phyloP scores from a whole-genome alignment of 139 green algal genomes.

The Ettlia oleoabundans region DNA sequence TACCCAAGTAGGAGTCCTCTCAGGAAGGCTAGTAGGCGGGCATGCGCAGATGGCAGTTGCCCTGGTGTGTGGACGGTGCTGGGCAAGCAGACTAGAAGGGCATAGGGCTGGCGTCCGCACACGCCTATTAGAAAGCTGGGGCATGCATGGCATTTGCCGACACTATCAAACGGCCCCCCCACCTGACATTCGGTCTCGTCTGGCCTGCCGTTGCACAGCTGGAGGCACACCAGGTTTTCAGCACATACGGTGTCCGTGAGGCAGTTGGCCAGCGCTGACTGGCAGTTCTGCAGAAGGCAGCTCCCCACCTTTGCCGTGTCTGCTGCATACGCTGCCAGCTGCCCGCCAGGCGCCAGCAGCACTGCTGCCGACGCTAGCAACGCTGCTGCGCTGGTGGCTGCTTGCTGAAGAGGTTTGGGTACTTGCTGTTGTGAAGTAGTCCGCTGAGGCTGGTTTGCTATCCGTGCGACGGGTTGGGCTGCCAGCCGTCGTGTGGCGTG shows the following conservation, averaged over 20 bases:
- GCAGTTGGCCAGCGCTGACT: slow-evolving; percentile 74
- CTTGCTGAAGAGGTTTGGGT: not conserved
- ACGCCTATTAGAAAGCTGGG: no score
- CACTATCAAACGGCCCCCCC: no score
- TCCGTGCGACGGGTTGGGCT: no score
- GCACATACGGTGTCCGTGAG: slow-evolving; percentile 77
- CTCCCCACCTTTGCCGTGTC: slow-evolving; percentile 60
- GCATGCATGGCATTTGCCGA: no score
- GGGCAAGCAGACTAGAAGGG: no score
- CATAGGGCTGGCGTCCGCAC: no score
- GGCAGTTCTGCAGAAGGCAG: slow-evolving; percentile 72
- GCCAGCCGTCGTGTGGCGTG: no score
- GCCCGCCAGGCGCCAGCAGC: not conserved
- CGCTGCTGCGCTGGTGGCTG: not conserved
- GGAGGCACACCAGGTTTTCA: slow-evolving; percentile 85
- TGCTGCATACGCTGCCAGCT: slow-evolving; percentile 28
- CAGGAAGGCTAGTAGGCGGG: not conserved
- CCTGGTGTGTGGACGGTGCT: no score
- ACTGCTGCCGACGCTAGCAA: not conserved
- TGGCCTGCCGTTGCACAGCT: slow-evolving; percentile 71
- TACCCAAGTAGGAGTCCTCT: not conserved
- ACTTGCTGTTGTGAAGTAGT: no score
- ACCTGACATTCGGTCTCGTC: slow-evolving; percentile 85
- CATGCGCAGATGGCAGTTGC: not conserved
- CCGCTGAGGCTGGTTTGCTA: not conserved